phyloP scores from a whole-genome alignment of 306 rosid genomes.

The Cucurbita ficifolia region DNA sequence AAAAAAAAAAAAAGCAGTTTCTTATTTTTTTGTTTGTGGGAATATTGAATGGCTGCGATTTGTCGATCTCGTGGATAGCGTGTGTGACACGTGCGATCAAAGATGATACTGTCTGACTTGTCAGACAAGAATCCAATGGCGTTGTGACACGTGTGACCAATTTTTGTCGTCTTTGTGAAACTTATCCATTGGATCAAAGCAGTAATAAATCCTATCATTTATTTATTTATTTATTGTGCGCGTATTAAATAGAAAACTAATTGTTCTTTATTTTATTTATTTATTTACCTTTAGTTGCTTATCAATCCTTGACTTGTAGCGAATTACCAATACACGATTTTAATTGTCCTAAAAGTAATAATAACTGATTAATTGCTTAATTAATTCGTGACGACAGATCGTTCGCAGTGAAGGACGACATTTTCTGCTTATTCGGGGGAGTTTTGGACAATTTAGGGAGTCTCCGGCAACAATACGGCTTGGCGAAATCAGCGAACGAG shows the following conservation, averaged over 20 bases:
- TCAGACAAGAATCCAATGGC: background rate
- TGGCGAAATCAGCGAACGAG: conserved; percentile 63
- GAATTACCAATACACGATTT: background rate
- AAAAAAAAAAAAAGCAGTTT: too few species aligned
- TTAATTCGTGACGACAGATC: conserved; percentile 35
- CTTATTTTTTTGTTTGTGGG: background rate
- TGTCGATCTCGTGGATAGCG: background rate
- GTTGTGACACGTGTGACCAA: background rate
- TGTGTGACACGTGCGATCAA: background rate
- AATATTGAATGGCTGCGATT: background rate
- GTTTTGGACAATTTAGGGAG: conserved; percentile 81
- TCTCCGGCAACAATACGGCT: conserved; percentile 76
- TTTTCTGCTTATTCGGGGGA: conserved; percentile 86
- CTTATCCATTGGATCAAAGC: background rate
- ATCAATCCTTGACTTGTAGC: background rate
- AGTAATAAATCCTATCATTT: too few species aligned
- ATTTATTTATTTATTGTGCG: background rate
- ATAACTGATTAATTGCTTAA: too few species aligned
- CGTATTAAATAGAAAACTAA: background rate
- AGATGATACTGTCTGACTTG: background rate
- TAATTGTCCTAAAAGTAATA: background rate
- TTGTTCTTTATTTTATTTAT: background rate
- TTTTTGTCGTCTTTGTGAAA: background rate
- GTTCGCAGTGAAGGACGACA: conserved; percentile 81
- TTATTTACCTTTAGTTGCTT: background rate